Percentiles rank a stretch among this genome's conserved stretches.
Evolutionary conservation across 2,329 filamentous ascomycete species (phyloP).

Genomic region (Colletotrichum musicola): DNA sequence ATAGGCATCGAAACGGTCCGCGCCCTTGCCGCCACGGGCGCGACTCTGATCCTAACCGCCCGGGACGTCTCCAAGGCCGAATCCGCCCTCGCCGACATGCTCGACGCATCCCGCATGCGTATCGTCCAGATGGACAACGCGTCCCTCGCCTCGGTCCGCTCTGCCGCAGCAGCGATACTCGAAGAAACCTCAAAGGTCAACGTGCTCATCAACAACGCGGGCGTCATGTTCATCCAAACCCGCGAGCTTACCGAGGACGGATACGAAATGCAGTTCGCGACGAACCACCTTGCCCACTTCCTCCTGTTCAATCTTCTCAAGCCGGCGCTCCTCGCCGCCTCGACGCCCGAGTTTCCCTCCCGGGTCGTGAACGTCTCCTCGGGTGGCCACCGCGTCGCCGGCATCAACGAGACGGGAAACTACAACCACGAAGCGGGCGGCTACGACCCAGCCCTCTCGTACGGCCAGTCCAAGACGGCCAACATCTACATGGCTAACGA

Average conservation of each 20-base stretch:
- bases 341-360: conserved; percentile 52
- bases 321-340: conserved; percentile 15
- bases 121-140: conserved; percentile 23
- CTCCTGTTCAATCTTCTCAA: conserved; percentile 46
- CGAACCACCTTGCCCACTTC: conserved; percentile 46
- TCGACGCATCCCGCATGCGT: conserved; percentile 20
- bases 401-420: conserved; percentile 51
- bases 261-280: conserved; percentile 43
- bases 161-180: conserved; percentile 48
- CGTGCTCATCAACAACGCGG: conserved; percentile 58
- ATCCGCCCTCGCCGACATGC: conserved; percentile 43
- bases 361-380: conserved; percentile 62
- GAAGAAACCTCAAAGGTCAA: conserved; percentile 49
- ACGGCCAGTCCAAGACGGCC: conserved; percentile 63
- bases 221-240: conserved; percentile 51
- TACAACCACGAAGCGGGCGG: conserved; percentile 34
- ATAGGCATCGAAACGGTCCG: conserved; percentile 54
- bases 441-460: conserved; percentile 53
- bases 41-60: conserved; percentile 51
- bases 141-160: conserved; percentile 41
- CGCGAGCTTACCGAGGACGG: conserved; percentile 41
- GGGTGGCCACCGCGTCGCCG: conserved; percentile 52
- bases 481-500: conserved; percentile 65
- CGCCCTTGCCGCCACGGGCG: conserved; percentile 52
- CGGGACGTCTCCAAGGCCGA: conserved; percentile 51